A percentile compares a stretch with the other conserved stretches of the same genome.
Conservation (phyloP, 371 early-diverging fungal species). For the Syncephalastrum sp. region DNA sequence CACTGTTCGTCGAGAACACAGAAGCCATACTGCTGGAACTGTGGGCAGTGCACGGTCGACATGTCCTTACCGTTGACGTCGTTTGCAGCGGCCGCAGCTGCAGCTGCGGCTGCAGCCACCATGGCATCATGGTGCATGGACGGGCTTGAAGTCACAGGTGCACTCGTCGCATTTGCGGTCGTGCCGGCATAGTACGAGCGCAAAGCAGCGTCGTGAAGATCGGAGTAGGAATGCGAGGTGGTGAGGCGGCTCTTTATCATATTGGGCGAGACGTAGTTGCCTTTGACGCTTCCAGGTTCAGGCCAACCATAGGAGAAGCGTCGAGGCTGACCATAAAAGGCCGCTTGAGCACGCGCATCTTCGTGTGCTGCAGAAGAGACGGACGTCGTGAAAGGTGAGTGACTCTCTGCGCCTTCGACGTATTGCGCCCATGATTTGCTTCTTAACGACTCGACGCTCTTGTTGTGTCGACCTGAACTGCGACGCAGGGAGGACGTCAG, state of each 20-base stretch:
- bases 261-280: constrained; percentile 10
- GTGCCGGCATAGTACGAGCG: constrained; percentile 9
- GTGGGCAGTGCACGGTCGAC: constrained; percentile 18
- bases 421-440: constrained; percentile 54
- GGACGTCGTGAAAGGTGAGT: constrained; percentile 5
- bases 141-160: constrained; percentile 1
- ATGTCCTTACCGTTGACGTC: constrained; percentile 10
- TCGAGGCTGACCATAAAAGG: constrained; percentile 28
- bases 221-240: constrained; percentile 30
- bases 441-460: constrained; percentile 40
- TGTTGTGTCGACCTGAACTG: constrained; percentile 28
- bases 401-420: constrained; percentile 18
- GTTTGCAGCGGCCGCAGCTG: constrained; percentile 4
- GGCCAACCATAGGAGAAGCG: constrained; percentile 35
- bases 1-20: constrained; percentile 63
- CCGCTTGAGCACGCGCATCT: constrained; percentile 26
- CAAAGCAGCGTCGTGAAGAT: constrained; percentile 26
- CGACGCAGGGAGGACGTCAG: constrained; percentile 34
- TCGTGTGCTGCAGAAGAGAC: constrained; percentile 6
- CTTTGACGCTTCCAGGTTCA: constrained; percentile 9
- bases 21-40: constrained; percentile 58
- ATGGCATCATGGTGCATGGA: constrained; percentile 11
- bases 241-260: constrained; percentile 19
- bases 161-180: not conserved
- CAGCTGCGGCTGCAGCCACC: constrained; percentile 3